Percentiles rank a stretch among this genome's conserved stretches.
These are phyloP conservation scores for Scytalidium sp. DNA, from an alignment of 2,329 filamentous ascomycete genomes.

Conservation along the genomic window DNA sequence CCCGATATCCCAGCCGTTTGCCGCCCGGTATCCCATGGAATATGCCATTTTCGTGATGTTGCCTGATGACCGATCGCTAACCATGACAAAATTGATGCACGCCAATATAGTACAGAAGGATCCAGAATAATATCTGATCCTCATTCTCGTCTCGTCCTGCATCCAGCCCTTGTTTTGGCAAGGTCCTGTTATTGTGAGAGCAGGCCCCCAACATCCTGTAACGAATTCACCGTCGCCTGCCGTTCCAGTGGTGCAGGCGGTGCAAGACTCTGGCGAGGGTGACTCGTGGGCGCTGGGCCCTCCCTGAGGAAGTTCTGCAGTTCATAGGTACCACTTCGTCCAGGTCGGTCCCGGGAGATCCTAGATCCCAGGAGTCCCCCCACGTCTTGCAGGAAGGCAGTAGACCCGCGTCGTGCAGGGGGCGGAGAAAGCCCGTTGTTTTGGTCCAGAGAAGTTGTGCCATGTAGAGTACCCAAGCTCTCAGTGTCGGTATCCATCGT, in stretches of 20 bases:
- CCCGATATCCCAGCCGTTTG: no score
- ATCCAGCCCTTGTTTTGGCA: no score
- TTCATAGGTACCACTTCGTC: slow-evolving; percentile 18
- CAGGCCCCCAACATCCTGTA: slow-evolving; percentile 51
- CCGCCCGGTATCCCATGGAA: no score
- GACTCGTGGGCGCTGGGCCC: background rate
- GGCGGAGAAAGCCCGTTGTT: slow-evolving; percentile 34
- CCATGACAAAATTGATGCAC: no score
- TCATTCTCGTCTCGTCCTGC: no score
- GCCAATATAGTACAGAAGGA: no score
- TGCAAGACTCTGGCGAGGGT: background rate
- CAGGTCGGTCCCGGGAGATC: no score
- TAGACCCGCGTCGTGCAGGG: slow-evolving; percentile 49
- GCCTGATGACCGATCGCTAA: no score
- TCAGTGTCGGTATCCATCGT: slow-evolving; percentile 25
- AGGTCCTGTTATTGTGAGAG: no score
- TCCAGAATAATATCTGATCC: no score
- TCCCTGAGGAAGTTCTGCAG: slow-evolving; percentile 24
- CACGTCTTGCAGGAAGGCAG: slow-evolving; percentile 55
- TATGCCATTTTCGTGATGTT: no score
- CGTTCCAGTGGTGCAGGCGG: slow-evolving; percentile 11
- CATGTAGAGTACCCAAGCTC: slow-evolving; percentile 13
- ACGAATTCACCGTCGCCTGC: slow-evolving; percentile 25
- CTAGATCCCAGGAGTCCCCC: no score
- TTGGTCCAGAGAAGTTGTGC: slow-evolving; percentile 17